Evolutionary conservation across 2,329 filamentous ascomycete species (phyloP), one percentile per base, ranked within the genome.

Genomic region (Apiospora saccharicola): DNA sequence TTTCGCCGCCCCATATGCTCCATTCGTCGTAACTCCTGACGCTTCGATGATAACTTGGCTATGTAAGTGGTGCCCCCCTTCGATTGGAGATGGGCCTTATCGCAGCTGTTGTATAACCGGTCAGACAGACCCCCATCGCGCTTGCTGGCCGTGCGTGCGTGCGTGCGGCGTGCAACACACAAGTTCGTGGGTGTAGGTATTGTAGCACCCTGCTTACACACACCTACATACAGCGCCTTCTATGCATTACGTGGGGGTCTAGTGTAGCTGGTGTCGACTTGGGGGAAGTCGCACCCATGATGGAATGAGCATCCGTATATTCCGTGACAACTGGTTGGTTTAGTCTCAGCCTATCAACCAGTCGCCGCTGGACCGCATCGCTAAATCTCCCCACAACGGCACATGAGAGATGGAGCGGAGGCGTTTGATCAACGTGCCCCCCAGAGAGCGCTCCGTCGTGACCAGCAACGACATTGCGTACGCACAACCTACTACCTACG

Each of bases 71-170:
- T 37, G 19, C 3, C 30, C 16, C 30, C 57, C 10, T n/a, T 34
- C 14, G 14, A 22, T 57, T 34, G 34, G 57, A 64, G 26, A 30
- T 30, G 26, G 26, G 26, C 34, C 57, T 64, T 64, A 41, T 64
- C 34, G 34, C 57, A 64, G 30, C 57, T 64, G 34, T 64, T 64
- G 57, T 64, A 64, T 64, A n/a, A 64, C 57, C 57, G 57, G 57
- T 64, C 16, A 64, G 34, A 41, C 57, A 22, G 34, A 30, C 34
- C 53, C 53, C 53, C 26, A 30, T 61, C 53, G 53, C 34, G 22
- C 53, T 57, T 37, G 53, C 30, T 57, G 26, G 8, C 51, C 51
- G 26, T 57, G 51, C 26, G 26, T 34, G 51, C 26, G 26, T 34
- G 49, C 24, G 49, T 16, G n/a, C 24, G 13, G 24, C 12, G 14